Base-by-base conservation (phyloP, 495 filamentous ascomycete genomes). In the Entonaema liquescens region DNA sequence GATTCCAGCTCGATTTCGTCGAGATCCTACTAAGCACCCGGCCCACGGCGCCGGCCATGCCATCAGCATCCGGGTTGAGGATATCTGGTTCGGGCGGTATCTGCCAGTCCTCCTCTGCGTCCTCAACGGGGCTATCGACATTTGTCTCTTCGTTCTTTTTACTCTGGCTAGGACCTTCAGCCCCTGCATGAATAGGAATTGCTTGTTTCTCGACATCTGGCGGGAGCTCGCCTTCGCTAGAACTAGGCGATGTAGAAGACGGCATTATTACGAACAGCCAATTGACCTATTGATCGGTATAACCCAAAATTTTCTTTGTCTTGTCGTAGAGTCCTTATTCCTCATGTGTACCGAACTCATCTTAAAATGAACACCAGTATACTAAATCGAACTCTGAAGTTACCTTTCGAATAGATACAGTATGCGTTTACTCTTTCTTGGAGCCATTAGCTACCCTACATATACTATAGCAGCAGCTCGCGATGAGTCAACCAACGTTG, bases 1-100 rank as follows among this genome's bases (percentile, higher is more conserved):
- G 82, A 54, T 82, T 79, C 76, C 76, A 80, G 44, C 75, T 80
- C 15, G 76, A 78, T 35, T 79, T 81, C 17, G 81, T 80, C 42
- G 77, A 81, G 19, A 76, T 80, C 23, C 76, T 73, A 25, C 77
- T 83, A 6, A 82, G 64, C 19, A 79, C 78, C 2, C 79, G 66
- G 49, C 59, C 72, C 9, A 81, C 17, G 0, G 73, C 68, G 9
- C 73, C 76, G 7, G 77, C 66, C 5, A 80, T 59, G 6, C 69
- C 72, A 13, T 69, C 60, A 36, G 76, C 74, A n/a, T 75, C 61
- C 13, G 70, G 57, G 42, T 77, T 52, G 19, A 76, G 62, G n/a
- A 71, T 47, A 5, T 72, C 72, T 21, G 73, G 68, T 11, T 75
- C 74, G 42, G 72, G 57, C 19, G 55, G 33, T 23, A 68, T 65